Evolutionary conservation across 768 basidiomycete genomes (phyloP), one percentile per base, ranked within the genome.

Genomic region (Arthromyces matolae): DNA sequence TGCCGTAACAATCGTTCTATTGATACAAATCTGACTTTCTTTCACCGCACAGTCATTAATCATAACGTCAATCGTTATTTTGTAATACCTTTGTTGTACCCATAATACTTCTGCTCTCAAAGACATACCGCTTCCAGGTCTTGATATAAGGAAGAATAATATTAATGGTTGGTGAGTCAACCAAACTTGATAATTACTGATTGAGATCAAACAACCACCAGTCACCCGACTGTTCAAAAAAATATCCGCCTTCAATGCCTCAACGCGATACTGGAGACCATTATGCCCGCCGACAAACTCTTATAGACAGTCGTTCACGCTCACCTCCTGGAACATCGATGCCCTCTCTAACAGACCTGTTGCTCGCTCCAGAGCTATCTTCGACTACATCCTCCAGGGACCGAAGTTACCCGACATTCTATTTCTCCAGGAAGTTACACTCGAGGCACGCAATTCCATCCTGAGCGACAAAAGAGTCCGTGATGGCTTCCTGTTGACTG

Each of bases 341-440:
- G 68, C 66, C 59, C 64, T 58, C 63, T 55, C 58, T 43, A 55
- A 61, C 28, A 52, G 59, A 39, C 49, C 59, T 53, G 52, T 67
- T 55, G 19, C 58, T 57, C 67, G 71, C 41, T 51, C 67, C 61
- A 58, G 63, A 45, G 63, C 63, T 56, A 54, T 71, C 60, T 61
- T 71, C 42, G 45, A 45, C 45, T 49, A 57, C 52, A 64, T 71
- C 56, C 58, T 71, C 45, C 45, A 69, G 34, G 56, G 53, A 55
- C 48, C 56, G 5, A 65, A 61, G 33, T 40, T 14, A 48, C 62
- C 69, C 33, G 68, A 72, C 52, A 67, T 72, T 42, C 60, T 71
- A 31, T 61, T 65, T 57, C 62, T 72, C 56, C 68, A 71, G 64
- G 71, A 71, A 63, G 70, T 71, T 54, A 58, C 58, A 29, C 36